These are phyloP conservation scores for Penicillium hordei DNA, from an alignment of 2,329 filamentous ascomycete genomes.

Conservation along the genomic window DNA sequence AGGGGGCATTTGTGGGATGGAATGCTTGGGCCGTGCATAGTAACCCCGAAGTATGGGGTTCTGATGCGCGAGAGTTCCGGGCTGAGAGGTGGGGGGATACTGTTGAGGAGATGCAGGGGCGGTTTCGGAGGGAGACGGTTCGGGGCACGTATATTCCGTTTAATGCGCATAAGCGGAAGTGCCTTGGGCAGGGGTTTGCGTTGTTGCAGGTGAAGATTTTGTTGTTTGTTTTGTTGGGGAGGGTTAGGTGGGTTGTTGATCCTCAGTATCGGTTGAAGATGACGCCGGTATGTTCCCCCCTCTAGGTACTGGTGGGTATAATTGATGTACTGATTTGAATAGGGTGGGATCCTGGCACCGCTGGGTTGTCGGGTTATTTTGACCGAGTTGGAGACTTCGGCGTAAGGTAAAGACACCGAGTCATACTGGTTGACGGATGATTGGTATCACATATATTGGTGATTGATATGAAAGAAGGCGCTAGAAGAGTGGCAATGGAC, in stretches of 20 bases:
- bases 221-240: constrained; percentile 25
- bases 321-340: background rate
- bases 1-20: constrained; percentile 44
- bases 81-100: constrained; percentile 39
- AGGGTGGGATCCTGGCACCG: constrained; percentile 29
- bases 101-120: constrained; percentile 34
- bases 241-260: constrained; percentile 24
- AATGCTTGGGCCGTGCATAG: constrained; percentile 45
- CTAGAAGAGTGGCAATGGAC: background rate
- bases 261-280: constrained; percentile 26
- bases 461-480: background rate
- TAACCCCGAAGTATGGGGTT: constrained; percentile 35
- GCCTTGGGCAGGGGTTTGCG: constrained; percentile 33
- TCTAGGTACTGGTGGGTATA: no score
- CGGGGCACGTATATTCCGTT: constrained; percentile 33
- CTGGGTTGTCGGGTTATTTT: constrained; percentile 23
- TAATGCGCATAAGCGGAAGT: constrained; percentile 31
- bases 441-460: background rate
- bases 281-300: constrained; percentile 14
- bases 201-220: constrained; percentile 29
- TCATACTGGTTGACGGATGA: background rate
- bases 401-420: background rate
- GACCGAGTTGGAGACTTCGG: background rate
- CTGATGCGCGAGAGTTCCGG: constrained; percentile 33
- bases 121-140: constrained; percentile 26